Base-by-base conservation (phyloP, 257 asterid species). In the Solanum verrucosum region DNA sequence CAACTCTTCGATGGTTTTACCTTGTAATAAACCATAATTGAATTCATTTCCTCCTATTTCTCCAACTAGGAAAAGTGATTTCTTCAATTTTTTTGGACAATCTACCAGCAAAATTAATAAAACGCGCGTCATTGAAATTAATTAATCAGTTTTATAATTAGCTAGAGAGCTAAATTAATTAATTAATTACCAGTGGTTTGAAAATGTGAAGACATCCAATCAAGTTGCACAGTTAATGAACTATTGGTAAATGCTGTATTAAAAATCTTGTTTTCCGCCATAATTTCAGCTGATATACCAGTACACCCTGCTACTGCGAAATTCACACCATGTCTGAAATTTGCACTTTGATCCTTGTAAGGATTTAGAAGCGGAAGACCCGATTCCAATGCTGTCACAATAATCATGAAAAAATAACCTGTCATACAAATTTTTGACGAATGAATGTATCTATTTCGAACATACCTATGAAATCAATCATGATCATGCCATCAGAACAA, bases 131-230 rank as follows among this genome's bases (percentile, higher is more conserved):
- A 31, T 31, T 31, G 33, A 31, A 31, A 31, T 67, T 12, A 68
- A 12, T 68, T 27, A 27, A 4, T 27, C 3, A 44, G 52, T 27
- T 44, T 44, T 4, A 44, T 4, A 44, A 44, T 44, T 13, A 44
- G 6, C 18, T 6, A 27, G 11, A 27, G 74, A 68, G 9, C 20
- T 59, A 34, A 12, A 38, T 38, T 33, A 33, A 33, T 35, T 27
- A 27, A 27, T 27, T 27, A 27, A 27, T 27, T 78, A 78, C 65
- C 37, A 25, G 15, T 9, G 20, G n/a, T 6, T 14, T 88, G 7
- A 73, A 90, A 88, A 77, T 90, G 88, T 4, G 92, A 56, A 56
- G 81, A 78, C 91, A 90, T 90, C 83, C n/a, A 68, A 77, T 87
- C 87, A 75, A 87, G 87, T 56, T 90, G 92, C 38, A 74, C 83